A percentile compares a stretch with the other conserved stretches of the same genome.
Conservation (phyloP, 2,329 filamentous ascomycete species). For the Rhinocladiella similis region DNA sequence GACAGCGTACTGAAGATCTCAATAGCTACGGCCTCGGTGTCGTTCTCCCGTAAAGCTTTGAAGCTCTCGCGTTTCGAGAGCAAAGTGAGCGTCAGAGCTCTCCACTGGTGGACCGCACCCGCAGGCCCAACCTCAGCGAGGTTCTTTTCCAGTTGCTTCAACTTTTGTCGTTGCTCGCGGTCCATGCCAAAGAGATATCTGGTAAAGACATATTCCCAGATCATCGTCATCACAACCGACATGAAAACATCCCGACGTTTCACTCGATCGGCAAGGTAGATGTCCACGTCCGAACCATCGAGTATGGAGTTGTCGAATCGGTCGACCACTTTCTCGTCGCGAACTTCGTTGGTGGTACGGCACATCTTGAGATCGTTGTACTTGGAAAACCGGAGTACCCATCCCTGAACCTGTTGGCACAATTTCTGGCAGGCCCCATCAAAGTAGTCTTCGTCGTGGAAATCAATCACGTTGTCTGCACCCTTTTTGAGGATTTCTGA, state of each 20-base stretch:
- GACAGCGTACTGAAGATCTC: conserved; percentile 84
- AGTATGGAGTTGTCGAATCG: conserved; percentile 91
- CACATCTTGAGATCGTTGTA: conserved; percentile 91
- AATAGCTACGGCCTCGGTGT: conserved; percentile 93
- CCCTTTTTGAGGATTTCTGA: conserved; percentile 52
- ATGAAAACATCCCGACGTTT: conserved; percentile 92
- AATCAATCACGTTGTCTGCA: conserved; percentile 70
- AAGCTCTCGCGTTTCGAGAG: conserved; percentile 81
- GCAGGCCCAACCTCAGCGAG: conserved; percentile 83
- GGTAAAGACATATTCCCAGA: conserved; percentile 98
- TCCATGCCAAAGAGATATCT: conserved; percentile 99
- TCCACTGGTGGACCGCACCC: conserved; percentile 94
- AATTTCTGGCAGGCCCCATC: conserved; percentile 90
- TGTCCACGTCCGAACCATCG: conserved; percentile 90
- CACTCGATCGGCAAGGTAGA: conserved; percentile 83
- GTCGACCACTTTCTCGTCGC: conserved; percentile 90
- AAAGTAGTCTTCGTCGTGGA: conserved; percentile 92
- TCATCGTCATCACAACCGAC: conserved; percentile 98
- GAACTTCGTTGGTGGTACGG: conserved; percentile 77
- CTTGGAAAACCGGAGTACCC: conserved; percentile 97
- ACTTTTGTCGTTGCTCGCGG: conserved; percentile 92
- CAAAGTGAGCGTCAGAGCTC: conserved; percentile 88
- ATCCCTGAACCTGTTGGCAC: conserved; percentile 94
- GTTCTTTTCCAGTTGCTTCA: conserved; percentile 92
- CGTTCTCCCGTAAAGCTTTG: conserved; percentile 75